phyloP scores from a whole-genome alignment of 108 stramenopile species.

The Ochromonas danica region DNA sequence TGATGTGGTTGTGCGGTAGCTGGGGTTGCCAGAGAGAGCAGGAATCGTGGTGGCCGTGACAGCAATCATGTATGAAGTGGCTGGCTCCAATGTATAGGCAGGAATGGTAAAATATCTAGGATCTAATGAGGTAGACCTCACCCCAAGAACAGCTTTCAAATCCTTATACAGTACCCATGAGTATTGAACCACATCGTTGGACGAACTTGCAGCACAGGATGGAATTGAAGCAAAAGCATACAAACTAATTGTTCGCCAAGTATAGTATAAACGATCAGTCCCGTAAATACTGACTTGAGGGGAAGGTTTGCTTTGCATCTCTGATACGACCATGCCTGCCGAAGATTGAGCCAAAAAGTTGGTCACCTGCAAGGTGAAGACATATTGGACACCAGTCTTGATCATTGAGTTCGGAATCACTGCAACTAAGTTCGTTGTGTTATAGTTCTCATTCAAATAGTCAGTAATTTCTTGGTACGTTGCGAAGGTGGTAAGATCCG shows the following conservation, averaged over 20 bases:
- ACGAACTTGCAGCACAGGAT: not conserved
- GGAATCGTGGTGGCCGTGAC: not conserved
- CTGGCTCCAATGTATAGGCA: not conserved
- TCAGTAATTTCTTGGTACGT: not conserved
- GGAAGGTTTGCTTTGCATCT: not conserved
- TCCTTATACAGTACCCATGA: not conserved
- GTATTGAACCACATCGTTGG: not conserved
- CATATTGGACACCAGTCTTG: not conserved
- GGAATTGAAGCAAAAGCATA: not conserved
- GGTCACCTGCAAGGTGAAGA: not conserved
- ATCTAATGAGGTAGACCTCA: not conserved
- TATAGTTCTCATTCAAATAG: constrained; percentile 20
- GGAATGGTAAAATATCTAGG: not conserved
- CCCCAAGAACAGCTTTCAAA: not conserved
- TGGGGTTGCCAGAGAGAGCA: too few relatives aligned
- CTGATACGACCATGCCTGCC: not conserved
- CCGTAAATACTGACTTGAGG: constrained; percentile 1
- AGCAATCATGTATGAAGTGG: not conserved
- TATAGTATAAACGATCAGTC: not conserved
- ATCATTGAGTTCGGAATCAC: not conserved
- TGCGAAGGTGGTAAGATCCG: not conserved
- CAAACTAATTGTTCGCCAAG: not conserved
- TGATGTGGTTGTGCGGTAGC: not conserved
- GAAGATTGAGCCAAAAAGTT: not conserved
- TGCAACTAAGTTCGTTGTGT: not conserved